phyloP scores from a whole-genome alignment of 768 basidiomycete species.

The Goffeauzyma gilvescens region DNA sequence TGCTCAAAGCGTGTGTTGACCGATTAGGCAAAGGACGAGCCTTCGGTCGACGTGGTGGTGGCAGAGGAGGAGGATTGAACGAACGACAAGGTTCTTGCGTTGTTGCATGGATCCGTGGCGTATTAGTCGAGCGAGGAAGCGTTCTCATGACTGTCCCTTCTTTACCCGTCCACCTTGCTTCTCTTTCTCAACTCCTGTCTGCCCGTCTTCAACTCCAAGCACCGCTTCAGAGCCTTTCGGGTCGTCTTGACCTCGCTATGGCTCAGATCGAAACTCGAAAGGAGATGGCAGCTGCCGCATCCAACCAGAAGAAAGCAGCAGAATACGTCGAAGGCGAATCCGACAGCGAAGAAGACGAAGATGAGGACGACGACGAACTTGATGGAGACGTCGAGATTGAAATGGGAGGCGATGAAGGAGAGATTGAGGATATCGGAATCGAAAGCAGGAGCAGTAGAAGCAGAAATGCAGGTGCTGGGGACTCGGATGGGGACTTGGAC shows the following conservation, averaged over 20 bases:
- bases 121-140: constrained; percentile 65
- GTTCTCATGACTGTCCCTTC: constrained; percentile 94
- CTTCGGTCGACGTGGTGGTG: constrained; percentile 51
- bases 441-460: constrained; percentile 7
- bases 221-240: constrained; percentile 63
- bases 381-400: constrained; percentile 40
- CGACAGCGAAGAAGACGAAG: constrained; percentile 43
- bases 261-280: constrained; percentile 81
- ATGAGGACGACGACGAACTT: constrained; percentile 37
- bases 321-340: constrained; percentile 62
- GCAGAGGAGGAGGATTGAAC: constrained; percentile 45
- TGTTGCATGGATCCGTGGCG: constrained; percentile 41
- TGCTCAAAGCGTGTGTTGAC: constrained; percentile 76
- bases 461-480: background rate
- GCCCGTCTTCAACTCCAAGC: constrained; percentile 65
- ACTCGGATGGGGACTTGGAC: too few species aligned
- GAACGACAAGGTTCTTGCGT: constrained; percentile 30
- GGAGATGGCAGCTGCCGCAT: constrained; percentile 43
- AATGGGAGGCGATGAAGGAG: constrained; percentile 20
- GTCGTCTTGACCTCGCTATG: constrained; percentile 79
- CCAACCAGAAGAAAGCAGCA: constrained; percentile 33
- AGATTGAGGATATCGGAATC: constrained; percentile 24
- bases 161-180: constrained; percentile 66
- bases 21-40: constrained; percentile 60
- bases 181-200: constrained; percentile 56